These are phyloP conservation scores for Lentinula aciculospora DNA, from an alignment of 768 basidiomycete species.

Conservation along the genomic window DNA sequence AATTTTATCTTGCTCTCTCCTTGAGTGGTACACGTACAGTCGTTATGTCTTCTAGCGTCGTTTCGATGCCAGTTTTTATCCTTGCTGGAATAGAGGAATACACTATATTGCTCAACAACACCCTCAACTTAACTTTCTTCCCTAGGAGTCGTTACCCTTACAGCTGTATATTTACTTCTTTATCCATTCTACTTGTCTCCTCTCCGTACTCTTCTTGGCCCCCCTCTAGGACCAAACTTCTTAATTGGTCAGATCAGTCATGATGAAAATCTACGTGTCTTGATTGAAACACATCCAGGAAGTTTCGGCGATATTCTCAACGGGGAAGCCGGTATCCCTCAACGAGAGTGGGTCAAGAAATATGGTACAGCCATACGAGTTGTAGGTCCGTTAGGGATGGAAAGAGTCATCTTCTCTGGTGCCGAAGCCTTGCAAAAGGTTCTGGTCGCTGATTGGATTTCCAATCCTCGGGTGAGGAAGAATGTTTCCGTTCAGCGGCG, in stretches of 20 bases:
- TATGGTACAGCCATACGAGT: conserved; percentile 38
- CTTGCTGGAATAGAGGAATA: neutral
- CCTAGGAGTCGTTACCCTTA: neutral
- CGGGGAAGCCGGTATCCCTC: conserved; percentile 34
- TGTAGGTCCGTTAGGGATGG: conserved; percentile 40
- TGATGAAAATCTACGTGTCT: neutral
- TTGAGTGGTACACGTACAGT: too few relatives aligned
- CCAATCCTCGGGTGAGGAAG: conserved; percentile 35
- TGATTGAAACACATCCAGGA: neutral
- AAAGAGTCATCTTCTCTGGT: conserved; percentile 37
- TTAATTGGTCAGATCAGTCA: neutral
- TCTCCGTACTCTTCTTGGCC: neutral
- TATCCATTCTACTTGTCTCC: conserved; percentile 1
- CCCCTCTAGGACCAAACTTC: neutral
- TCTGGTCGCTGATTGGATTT: conserved; percentile 36
- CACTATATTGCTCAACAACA: neutral
- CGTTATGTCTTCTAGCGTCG: neutral
- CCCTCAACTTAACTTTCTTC: neutral
- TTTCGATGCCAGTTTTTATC: neutral
- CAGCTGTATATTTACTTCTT: neutral
- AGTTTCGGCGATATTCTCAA: neutral
- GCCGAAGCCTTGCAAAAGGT: conserved; percentile 42
- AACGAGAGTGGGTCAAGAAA: conserved; percentile 40
- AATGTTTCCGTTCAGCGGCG: neutral
- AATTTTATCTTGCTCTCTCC: neutral